phyloP scores from a whole-genome alignment of 1,139 yeast genomes.

The Kurtzmaniella quercitrusa region DNA sequence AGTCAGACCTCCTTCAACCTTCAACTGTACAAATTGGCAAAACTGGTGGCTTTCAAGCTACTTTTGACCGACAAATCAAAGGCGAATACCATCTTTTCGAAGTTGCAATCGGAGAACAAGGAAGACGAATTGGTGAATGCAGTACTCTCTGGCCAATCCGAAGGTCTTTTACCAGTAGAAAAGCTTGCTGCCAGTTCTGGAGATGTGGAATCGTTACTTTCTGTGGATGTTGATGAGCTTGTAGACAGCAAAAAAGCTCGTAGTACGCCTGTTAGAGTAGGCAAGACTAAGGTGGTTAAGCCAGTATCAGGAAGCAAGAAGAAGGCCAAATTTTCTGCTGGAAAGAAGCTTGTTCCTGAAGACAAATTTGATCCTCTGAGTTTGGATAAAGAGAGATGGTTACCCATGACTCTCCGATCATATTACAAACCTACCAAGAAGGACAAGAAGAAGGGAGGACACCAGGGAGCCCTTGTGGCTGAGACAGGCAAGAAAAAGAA shows the following conservation, averaged over 20 bases:
- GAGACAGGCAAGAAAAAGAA: slow-evolving; percentile 41
- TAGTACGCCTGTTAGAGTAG: slow-evolving; percentile 5
- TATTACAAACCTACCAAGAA: slow-evolving; percentile 75
- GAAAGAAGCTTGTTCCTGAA: slow-evolving; percentile 31
- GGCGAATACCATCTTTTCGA: slow-evolving; percentile 29
- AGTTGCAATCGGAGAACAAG: slow-evolving; percentile 21
- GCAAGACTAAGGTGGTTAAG: slow-evolving; percentile 9
- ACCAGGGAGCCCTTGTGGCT: slow-evolving; percentile 53
- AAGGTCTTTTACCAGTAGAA: slow-evolving; percentile 23
- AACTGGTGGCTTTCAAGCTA: slow-evolving; percentile 46
- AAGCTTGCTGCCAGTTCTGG: slow-evolving; percentile 22
- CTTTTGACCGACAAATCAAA: slow-evolving; percentile 25
- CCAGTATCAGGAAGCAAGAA: slow-evolving; percentile 6
- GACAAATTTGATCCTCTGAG: slow-evolving; percentile 18
- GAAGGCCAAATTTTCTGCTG: slow-evolving; percentile 33
- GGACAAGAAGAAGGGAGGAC: slow-evolving; percentile 62
- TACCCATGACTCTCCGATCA: slow-evolving; percentile 81
- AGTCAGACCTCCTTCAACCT: slow-evolving; percentile 8
- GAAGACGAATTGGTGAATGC: slow-evolving; percentile 32
- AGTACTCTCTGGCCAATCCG: slow-evolving; percentile 16
- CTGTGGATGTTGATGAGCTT: slow-evolving; percentile 23
- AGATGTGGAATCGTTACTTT: slow-evolving; percentile 2
- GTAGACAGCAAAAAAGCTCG: slow-evolving; percentile 16
- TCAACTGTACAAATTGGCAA: slow-evolving; percentile 33
- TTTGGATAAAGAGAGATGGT: slow-evolving; percentile 73